These are phyloP conservation scores for Lipomyces starkeyi DNA, from an alignment of 805 yeast species.

Conservation along the genomic window DNA sequence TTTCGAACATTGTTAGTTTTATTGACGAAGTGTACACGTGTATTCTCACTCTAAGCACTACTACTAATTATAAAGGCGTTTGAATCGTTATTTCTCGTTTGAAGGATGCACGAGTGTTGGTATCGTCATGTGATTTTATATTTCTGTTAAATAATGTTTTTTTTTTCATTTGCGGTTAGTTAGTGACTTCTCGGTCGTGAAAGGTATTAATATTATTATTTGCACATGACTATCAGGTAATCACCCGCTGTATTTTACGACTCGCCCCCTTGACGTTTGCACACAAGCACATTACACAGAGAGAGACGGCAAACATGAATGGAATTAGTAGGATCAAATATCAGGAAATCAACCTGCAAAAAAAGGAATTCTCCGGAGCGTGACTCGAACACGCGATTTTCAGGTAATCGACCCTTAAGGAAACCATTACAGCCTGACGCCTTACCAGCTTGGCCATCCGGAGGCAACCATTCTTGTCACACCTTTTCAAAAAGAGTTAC, in stretches of 20 bases:
- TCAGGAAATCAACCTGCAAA: no score
- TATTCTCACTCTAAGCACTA: background rate
- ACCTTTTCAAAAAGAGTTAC: background rate
- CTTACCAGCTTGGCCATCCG: conserved; percentile 41
- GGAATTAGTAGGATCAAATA: no score
- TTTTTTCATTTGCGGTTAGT: background rate
- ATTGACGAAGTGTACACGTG: background rate
- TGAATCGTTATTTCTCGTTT: background rate
- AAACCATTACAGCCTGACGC: conserved; percentile 39
- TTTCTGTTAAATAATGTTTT: background rate
- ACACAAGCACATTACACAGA: no score
- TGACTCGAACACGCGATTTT: conserved; percentile 41
- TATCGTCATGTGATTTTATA: background rate
- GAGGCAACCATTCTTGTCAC: conserved; percentile 7
- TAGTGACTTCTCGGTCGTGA: background rate
- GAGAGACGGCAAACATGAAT: no score
- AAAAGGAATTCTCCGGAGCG: conserved; percentile 37
- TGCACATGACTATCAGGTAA: no score
- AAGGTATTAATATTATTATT: background rate
- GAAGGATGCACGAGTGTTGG: background rate
- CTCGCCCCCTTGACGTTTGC: no score
- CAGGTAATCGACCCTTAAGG: conserved; percentile 22
- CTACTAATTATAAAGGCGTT: background rate
- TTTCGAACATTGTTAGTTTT: background rate
- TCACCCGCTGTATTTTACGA: no score